Evolutionary conservation across 148 eudicot genomes (phyloP), one percentile per base, ranked within the genome.

Genomic region (Rhododendron henanense): DNA sequence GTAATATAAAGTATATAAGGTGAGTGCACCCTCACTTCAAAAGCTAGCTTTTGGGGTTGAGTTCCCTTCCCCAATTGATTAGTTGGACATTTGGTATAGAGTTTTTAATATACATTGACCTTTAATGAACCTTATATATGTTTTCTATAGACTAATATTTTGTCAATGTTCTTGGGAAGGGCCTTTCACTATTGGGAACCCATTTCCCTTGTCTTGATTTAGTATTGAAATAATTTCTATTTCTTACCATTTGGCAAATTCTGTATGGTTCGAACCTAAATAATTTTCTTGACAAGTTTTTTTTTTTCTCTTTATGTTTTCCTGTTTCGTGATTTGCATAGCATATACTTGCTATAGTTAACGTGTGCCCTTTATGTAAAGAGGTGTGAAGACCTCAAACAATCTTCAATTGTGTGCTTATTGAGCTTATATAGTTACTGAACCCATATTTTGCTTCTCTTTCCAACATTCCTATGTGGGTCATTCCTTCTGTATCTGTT

Each of bases 401-500:
- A 71, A 8, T 75, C 48, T 75, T 75, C 48, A 37, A 75, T 37
- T 39, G 25, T 75, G 4, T 39, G 47, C 7, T 73, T 73, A 31
- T 73, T 73, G 77, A 33, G 39, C 44, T 73, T 73, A 21, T 11
- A 73, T 73, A 33, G 41, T 35, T 39, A 18, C 1, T 75, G 48
- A 75, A 31, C 39, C 76, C 6, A 18, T 75, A 39, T 41, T 39
- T 37, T 75, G 79, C 39, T 71, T 71, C 15, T 71, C 19, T 71
- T 71, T 71, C 76, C 76, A 31, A 71, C 39, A 71, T 28, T 71
- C 41, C 76, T 71, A 28, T 18, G 48, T 39, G 23, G 23, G 79
- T 39, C 79, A 39, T 75, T 39, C 79, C 79, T 35, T 75, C 8
- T 85, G 33, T 85, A 55, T 81, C 82, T 82, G 28, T 31, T 90